Evolutionary conservation across 345 rosid species (phyloP), one percentile per base, ranked within the genome.

Genomic region (Xanthoceras sorbifolium): DNA sequence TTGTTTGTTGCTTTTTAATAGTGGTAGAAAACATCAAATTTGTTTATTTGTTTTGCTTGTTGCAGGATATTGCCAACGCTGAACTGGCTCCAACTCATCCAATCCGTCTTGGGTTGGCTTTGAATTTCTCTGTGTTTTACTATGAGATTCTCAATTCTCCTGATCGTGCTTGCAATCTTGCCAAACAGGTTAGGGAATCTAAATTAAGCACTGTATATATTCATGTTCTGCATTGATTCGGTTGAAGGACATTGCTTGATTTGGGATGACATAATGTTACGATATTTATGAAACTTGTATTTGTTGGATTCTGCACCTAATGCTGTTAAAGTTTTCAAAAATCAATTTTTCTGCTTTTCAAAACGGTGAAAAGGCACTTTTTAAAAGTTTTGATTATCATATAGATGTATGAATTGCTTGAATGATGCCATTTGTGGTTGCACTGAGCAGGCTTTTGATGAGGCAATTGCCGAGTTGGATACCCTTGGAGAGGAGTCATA

Each of bases 401-500:
- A 68, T 42, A 42, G 15, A 26, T 67, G 11, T 38, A 34, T 12
- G 5, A 32, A 22, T 62, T 55, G 10, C 54, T 42, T 57, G 77
- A 23, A 10, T 23, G 25, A 40, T 59, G 22, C 55, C 79, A 40
- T 64, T 71, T 14, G 22, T 65, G 40, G 44, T 77, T 40, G 40
- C 14, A 42, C 32, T 31, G 6, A 67, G 20, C 72, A 95, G 97
- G 97, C 97, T 29, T 95, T 95, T 76, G 98, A 95, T 67, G 98
- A 95, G 76, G 94, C 96, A 7, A 93, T 90, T 80, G 98, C 97
- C 34, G 97, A 95, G 85, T 84, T 95, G 87, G 97, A 90, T 82
- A 93, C 97, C 14, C 85, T 95, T 6, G 99, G 97, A 11, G 98
- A 95, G 82, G 98, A 95, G 67, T 95, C 99, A 32, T 95, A 95